These are phyloP conservation scores for Cryptococcus sp. DNA, from an alignment of 1,284 basidiomycete species.

Conservation along the genomic window DNA sequence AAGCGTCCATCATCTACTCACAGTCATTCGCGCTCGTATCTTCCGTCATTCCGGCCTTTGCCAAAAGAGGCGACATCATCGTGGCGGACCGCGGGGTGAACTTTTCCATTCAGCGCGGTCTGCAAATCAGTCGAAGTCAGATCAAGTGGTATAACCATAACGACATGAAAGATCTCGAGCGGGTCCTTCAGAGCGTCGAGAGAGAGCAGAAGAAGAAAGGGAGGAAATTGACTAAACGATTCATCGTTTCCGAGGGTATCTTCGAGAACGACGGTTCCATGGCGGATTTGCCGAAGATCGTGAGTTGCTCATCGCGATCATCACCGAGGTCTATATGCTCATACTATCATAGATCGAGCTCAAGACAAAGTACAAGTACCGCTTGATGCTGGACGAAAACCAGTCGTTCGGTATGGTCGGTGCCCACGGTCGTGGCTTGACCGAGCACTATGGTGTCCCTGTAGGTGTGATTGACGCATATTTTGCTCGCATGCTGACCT, in stretches of 20 bases:
- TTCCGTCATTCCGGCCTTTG: conserved; percentile 95
- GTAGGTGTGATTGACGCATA: conserved; percentile 57
- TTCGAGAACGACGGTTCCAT: conserved; percentile 94
- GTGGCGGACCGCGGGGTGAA: conserved; percentile 94
- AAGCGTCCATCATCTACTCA: conserved; percentile 88
- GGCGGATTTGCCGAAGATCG: conserved; percentile 85
- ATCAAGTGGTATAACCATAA: conserved; percentile 97
- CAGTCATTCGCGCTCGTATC: conserved; percentile 91
- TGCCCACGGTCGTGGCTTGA: conserved; percentile 87
- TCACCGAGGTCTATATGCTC: conserved; percentile 2
- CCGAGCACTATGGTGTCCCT: conserved; percentile 89
- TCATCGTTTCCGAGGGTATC: conserved; percentile 96
- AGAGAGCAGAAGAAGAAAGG: conserved; percentile 84
- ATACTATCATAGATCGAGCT: conserved; percentile 74
- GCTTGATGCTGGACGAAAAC: conserved; percentile 91
- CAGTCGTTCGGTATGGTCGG: conserved; percentile 93
- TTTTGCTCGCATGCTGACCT: background rate
- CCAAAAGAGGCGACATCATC: conserved; percentile 96
- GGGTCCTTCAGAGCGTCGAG: conserved; percentile 78
- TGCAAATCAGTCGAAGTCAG: conserved; percentile 90
- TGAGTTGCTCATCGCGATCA: conserved; percentile 54
- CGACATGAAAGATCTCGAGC: conserved; percentile 85
- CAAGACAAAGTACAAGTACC: conserved; percentile 93
- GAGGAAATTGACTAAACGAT: conserved; percentile 79
- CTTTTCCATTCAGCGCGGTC: conserved; percentile 96